Conservation (phyloP, 2,329 filamentous ascomycete species). For the Ophiostoma triangulosporum region DNA sequence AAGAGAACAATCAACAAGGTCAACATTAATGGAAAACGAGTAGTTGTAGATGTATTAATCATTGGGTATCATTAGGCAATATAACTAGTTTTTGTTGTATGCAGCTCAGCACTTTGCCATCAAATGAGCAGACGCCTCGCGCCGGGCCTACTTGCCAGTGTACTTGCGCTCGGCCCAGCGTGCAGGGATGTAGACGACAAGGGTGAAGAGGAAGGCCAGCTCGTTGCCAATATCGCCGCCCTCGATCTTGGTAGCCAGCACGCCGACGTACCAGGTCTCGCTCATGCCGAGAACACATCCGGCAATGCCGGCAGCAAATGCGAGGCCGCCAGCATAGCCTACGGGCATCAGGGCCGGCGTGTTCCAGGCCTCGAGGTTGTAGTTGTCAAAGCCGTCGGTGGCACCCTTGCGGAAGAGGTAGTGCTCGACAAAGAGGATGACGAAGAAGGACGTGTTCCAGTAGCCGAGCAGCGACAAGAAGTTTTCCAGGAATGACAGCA, state of each 20-base stretch:
- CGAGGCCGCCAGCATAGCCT: slow-evolving; percentile 28
- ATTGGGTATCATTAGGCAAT: neutral
- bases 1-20: too few relatives aligned
- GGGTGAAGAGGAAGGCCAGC: slow-evolving; percentile 35
- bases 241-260: slow-evolving; percentile 29
- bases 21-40: too few relatives aligned
- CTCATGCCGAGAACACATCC: slow-evolving; percentile 45
- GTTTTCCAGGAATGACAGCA: slow-evolving; percentile 30
- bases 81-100: neutral
- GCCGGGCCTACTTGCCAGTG: slow-evolving; percentile 28
- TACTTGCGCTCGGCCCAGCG: slow-evolving; percentile 35
- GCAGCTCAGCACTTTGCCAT: neutral
- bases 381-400: slow-evolving; percentile 23
- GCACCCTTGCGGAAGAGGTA: slow-evolving; percentile 30
- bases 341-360: slow-evolving; percentile 28
- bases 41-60: neutral
- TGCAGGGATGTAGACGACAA: slow-evolving; percentile 32
- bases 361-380: slow-evolving; percentile 37
- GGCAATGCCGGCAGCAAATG: slow-evolving; percentile 30
- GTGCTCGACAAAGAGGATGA: slow-evolving; percentile 35
- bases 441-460: slow-evolving; percentile 35
- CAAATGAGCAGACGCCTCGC: neutral
- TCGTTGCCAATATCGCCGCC: slow-evolving; percentile 39
- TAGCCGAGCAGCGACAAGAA: slow-evolving; percentile 36
- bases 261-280: slow-evolving; percentile 40